phyloP scores from a whole-genome alignment of 345 rosid genomes.

The Bruguiera sexangula region DNA sequence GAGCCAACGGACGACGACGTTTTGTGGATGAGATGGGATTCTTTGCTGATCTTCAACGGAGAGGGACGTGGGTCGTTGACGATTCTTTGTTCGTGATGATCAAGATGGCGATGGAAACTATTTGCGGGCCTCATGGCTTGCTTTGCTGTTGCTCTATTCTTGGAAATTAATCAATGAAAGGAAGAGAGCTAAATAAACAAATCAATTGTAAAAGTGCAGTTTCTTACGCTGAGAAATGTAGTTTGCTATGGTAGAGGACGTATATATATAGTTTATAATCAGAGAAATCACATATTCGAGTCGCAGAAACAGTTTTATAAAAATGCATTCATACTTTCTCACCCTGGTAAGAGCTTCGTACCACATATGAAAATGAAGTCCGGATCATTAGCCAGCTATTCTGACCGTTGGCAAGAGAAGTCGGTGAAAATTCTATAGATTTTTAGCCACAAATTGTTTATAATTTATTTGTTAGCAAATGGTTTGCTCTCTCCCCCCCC shows the following conservation, averaged over 20 bases:
- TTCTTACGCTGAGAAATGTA: no score
- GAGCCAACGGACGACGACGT: background rate
- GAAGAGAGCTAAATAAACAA: background rate
- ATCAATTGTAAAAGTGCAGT: no score
- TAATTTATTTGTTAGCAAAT: background rate
- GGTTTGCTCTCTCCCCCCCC: background rate
- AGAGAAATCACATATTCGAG: background rate
- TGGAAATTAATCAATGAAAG: background rate
- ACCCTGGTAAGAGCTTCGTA: no score
- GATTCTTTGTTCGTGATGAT: background rate
- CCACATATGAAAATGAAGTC: background rate
- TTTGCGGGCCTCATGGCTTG: slow-evolving; percentile 14
- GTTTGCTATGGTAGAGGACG: background rate
- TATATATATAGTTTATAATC: background rate
- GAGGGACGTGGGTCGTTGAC: slow-evolving; percentile 18
- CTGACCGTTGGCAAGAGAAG: slow-evolving; percentile 63
- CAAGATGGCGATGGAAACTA: background rate
- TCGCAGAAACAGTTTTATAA: no score
- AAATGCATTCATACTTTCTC: no score
- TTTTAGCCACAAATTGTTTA: background rate
- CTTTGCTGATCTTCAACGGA: slow-evolving; percentile 19
- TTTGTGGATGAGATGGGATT: slow-evolving; percentile 17
- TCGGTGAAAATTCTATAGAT: background rate
- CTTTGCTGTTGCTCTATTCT: background rate
- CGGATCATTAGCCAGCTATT: slow-evolving; percentile 42